phyloP scores from a whole-genome alignment of 345 rosid species.

The Sonneratia alba region DNA sequence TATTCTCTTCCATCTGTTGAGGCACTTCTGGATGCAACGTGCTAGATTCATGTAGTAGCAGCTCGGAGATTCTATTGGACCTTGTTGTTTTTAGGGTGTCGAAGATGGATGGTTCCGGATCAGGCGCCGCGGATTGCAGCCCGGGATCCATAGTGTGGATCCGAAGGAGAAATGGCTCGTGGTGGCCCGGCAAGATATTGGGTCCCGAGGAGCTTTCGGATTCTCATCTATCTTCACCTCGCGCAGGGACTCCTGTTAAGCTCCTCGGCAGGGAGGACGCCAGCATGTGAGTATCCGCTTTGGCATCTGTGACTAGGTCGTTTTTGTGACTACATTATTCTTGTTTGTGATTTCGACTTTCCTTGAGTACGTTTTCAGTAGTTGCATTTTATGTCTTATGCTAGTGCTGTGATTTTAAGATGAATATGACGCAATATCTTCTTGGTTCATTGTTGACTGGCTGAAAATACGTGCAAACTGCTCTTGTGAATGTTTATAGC shows the following conservation, averaged over 20 bases:
- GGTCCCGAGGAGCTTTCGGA: constrained; percentile 73
- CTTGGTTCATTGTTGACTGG: background rate
- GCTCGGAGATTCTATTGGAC: background rate
- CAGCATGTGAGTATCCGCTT: constrained; percentile 66
- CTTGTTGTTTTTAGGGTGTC: background rate
- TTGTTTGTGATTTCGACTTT: background rate
- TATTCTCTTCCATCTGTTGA: constrained; percentile 12
- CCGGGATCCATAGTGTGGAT: constrained; percentile 92
- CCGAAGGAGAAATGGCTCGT: constrained; percentile 92
- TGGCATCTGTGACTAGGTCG: too few relatives aligned
- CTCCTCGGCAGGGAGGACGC: constrained; percentile 99
- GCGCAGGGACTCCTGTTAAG: constrained; percentile 96
- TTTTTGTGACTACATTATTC: background rate
- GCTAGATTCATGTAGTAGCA: background rate
- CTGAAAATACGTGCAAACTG: background rate
- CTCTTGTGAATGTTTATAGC: background rate
- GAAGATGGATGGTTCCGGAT: constrained; percentile 7
- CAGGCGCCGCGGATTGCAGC: constrained; percentile 7
- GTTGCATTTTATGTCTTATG: background rate
- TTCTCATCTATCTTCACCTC: constrained; percentile 69
- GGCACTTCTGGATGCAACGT: background rate
- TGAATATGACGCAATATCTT: background rate
- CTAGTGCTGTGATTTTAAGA: background rate
- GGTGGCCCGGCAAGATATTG: constrained; percentile 98
- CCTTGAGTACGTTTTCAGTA: background rate